Evolutionary conservation across 2,329 filamentous ascomycete genomes (phyloP), one percentile per base, ranked within the genome.

Genomic region (Curvularia sp.): DNA sequence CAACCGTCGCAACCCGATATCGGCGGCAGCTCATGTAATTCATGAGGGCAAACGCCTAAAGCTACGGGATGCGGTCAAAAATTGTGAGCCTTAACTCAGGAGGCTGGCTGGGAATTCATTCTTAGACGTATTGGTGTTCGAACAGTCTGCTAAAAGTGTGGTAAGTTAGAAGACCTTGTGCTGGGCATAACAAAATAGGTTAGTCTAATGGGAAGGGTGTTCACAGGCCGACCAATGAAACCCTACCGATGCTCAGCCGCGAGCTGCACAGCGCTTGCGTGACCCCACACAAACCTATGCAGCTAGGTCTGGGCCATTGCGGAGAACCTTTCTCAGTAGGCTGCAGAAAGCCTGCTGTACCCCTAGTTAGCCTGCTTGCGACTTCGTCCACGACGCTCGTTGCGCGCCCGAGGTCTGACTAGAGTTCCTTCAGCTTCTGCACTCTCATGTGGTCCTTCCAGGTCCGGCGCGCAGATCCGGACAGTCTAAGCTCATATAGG

Each of bases 271-370:
- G n/a, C n/a, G n/a, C n/a, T n/a, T n/a, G n/a, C n/a, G n/a, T n/a
- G n/a, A n/a, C n/a, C n/a, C n/a, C n/a, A n/a, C n/a, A n/a, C n/a
- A n/a, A n/a, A n/a, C n/a, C n/a, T n/a, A n/a, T n/a, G n/a, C n/a
- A n/a, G n/a, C n/a, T n/a, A n/a, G 39, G 39, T 42, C 10, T 18
- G 39, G 9, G 39, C 39, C 39, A 23, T 21, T 42, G 18, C 4
- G 15, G 21, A 23, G n/a, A 34, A n/a, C 27, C 43, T 43, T 43
- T 45, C 42, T 18, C 10, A 32, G 49, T 43, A 36, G 38, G 27
- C 38, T 42, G 38, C 18, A 42, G 38, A 42, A 42, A 42, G 38
- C 38, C 38, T 21, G 38, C 38, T 42, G 38, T n/a, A 42, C 38
- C 38, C 38, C 38, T 42, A 42, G 18, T 42, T 42, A 42, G 18